Evolutionary conservation across 352 stramenopile genomes (phyloP).

Genomic region (Phytopythium helicoides): DNA sequence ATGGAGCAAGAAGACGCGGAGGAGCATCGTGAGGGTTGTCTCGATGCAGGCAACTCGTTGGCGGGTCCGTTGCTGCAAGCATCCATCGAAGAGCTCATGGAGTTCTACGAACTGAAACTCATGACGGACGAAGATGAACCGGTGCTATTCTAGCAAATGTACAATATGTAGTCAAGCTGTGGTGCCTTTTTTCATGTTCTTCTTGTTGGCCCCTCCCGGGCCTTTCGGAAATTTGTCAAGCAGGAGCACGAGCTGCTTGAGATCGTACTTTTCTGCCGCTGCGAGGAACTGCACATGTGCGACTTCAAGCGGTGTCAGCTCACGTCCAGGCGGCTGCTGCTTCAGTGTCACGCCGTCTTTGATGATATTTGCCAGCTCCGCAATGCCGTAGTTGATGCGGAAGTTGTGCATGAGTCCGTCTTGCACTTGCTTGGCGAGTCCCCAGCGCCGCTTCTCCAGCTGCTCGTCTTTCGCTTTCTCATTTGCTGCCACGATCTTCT

Average conservation of each 20-base stretch:
- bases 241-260: conserved; percentile 60
- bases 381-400: conserved; percentile 68
- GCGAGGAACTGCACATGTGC: conserved; percentile 58
- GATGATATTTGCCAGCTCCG: conserved; percentile 58
- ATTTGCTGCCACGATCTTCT: conserved; percentile 40
- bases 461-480: conserved; percentile 50
- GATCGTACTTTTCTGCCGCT: conserved; percentile 73
- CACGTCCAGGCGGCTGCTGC: conserved; percentile 9
- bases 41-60: conserved; percentile 30
- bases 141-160: conserved; percentile 17
- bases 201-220: conserved; percentile 21
- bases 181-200: conserved; percentile 3
- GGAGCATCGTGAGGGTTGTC: conserved; percentile 26
- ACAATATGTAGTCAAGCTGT: background rate
- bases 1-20: conserved; percentile 69
- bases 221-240: conserved; percentile 75
- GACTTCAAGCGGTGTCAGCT: conserved; percentile 49
- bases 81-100: conserved; percentile 44
- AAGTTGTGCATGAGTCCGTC: conserved; percentile 68
- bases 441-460: conserved; percentile 66
- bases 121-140: conserved; percentile 54
- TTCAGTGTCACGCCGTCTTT: conserved; percentile 56
- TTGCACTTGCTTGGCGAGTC: conserved; percentile 71
- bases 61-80: conserved; percentile 39
- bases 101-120: conserved; percentile 45